These are phyloP conservation scores for Emmonsiellopsis sp. DNA, from an alignment of 2,329 filamentous ascomycete genomes.

Conservation along the genomic window DNA sequence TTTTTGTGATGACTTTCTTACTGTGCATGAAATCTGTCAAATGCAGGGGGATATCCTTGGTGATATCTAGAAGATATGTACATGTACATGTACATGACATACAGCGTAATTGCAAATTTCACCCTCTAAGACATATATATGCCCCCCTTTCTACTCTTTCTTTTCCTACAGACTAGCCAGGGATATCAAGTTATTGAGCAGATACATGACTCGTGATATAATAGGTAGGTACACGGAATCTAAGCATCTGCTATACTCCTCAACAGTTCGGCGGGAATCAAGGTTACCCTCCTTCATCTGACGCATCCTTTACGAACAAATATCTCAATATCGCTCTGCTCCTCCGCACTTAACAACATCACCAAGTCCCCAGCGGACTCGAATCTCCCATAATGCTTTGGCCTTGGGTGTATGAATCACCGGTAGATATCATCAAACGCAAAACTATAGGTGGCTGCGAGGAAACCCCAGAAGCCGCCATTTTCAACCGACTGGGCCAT, in stretches of 20 bases:
- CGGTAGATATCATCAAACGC: slow-evolving; percentile 25
- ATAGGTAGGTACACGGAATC: not conserved
- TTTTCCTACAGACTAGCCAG: no score
- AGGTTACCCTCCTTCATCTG: slow-evolving; percentile 16
- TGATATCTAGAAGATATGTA: no score
- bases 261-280: slow-evolving; percentile 13
- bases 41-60: no score
- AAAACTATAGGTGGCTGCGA: slow-evolving; percentile 18
- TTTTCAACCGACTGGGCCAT: slow-evolving; percentile 20
- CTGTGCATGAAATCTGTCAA: no score
- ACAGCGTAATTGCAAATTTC: no score
- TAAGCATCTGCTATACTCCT: slow-evolving; percentile 11
- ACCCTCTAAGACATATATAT: no score
- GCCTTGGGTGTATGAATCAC: slow-evolving; percentile 18
- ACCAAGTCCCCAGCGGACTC: slow-evolving; percentile 17
- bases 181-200: not conserved
- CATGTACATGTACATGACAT: no score
- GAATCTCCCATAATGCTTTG: slow-evolving; percentile 16
- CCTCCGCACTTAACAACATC: slow-evolving; percentile 16
- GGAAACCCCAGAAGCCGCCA: slow-evolving; percentile 21
- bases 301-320: slow-evolving; percentile 18
- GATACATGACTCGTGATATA: not conserved
- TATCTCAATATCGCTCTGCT: slow-evolving; percentile 14
- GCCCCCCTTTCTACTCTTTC: no score
- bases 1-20: no score